Evolutionary conservation across 2,329 filamentous ascomycete genomes (phyloP).

Genomic region (Colletotrichum orbiculare): DNA sequence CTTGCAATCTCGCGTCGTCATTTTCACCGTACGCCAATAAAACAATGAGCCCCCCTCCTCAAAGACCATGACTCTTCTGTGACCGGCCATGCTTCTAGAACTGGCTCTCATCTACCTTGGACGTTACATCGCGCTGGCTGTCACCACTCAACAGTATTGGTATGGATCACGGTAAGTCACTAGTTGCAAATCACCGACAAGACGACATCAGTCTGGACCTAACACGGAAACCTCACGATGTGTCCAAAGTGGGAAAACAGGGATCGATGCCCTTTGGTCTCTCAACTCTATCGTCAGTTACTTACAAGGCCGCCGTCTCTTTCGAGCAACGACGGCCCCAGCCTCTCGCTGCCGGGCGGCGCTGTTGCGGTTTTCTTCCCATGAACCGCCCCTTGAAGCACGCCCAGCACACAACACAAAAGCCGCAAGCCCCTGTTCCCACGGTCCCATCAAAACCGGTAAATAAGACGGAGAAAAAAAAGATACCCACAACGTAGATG

Average conservation of each 20-base stretch:
- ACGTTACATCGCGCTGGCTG: slow-evolving; percentile 15
- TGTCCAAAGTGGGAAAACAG: slow-evolving; percentile 29
- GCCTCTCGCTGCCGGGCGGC: slow-evolving; percentile 20
- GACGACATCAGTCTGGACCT: no score
- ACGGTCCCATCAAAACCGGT: slow-evolving; percentile 26
- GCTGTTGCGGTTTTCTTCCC: slow-evolving; percentile 20
- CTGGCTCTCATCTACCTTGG: neutral
- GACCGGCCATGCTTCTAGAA: no score
- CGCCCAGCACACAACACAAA: slow-evolving; percentile 25
- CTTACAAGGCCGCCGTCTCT: slow-evolving; percentile 34
- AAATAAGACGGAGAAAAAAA: slow-evolving; percentile 21
- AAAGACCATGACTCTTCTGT: no score
- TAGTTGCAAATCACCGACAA: slow-evolving; percentile 3
- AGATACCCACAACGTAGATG: slow-evolving; percentile 31
- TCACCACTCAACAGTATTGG: neutral
- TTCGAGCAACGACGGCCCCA: slow-evolving; percentile 30
- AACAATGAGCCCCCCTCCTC: neutral
- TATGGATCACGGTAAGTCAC: slow-evolving; percentile 2
- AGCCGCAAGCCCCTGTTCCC: slow-evolving; percentile 23
- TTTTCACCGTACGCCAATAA: neutral
- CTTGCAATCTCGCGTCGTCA: slow-evolving; percentile 21
- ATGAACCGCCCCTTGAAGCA: slow-evolving; percentile 6
- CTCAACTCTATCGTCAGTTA: slow-evolving; percentile 34
- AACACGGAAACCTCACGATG: neutral
- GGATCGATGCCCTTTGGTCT: slow-evolving; percentile 35